Conservation (phyloP, 2,329 filamentous ascomycete species). For the Beauveria sp. region DNA sequence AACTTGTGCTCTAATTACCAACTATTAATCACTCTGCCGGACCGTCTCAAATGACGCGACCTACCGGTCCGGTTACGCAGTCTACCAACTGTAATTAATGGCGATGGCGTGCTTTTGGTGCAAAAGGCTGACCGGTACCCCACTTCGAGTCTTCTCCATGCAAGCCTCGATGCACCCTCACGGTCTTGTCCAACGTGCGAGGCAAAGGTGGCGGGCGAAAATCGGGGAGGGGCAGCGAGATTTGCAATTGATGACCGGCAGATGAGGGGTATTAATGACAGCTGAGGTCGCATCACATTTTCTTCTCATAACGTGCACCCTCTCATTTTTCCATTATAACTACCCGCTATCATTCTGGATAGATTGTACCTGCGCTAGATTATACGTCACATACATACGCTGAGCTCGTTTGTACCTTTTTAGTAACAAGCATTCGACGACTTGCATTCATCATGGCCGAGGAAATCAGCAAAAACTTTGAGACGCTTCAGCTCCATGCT, state of each 20-base stretch:
- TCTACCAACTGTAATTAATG: not conserved
- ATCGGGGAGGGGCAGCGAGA: conserved; percentile 7
- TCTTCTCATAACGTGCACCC: not conserved
- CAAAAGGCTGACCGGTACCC: not conserved
- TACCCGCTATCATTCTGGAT: not conserved
- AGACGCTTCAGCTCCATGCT: conserved; percentile 80
- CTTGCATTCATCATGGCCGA: not conserved
- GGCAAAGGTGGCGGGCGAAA: not conserved
- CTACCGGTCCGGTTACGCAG: not conserved
- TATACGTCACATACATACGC: not conserved
- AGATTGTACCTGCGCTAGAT: not conserved
- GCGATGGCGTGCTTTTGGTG: conserved; percentile 14
- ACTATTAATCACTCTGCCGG: not conserved
- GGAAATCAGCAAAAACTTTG: conserved; percentile 57
- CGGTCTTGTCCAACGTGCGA: not conserved
- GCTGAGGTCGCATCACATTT: not conserved
- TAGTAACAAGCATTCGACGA: not conserved
- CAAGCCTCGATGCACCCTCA: not conserved
- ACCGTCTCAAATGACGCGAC: conserved; percentile 1
- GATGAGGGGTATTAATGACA: conserved; percentile 4
- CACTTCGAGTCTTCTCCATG: not conserved
- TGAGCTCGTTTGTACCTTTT: not conserved
- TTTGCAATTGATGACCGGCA: not conserved
- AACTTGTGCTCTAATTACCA: too few relatives aligned
- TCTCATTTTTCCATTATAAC: not conserved